Conservation (phyloP, 2,329 filamentous ascomycete genomes). For the Fusarium camptoceras region DNA sequence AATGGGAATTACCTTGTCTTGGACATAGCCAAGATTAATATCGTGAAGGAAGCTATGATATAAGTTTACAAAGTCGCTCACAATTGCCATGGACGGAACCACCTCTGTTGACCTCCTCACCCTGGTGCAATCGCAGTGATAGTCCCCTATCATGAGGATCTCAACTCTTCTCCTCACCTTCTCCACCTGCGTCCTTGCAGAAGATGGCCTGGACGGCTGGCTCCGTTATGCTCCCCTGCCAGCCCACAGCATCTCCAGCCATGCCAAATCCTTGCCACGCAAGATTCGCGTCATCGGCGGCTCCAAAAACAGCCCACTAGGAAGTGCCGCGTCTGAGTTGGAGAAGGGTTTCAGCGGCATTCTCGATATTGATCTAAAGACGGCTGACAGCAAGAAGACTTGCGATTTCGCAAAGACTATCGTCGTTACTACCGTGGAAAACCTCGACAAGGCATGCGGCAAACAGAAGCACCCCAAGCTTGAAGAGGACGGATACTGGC, state of each 20-base stretch:
- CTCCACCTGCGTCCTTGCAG: constrained; percentile 59
- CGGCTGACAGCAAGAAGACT: constrained; percentile 31
- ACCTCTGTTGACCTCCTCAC: neutral
- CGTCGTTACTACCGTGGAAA: constrained; percentile 19
- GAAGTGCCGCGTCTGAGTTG: constrained; percentile 69
- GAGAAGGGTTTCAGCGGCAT: constrained; percentile 68
- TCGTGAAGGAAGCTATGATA: constrained; percentile 11
- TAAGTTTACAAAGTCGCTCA: constrained; percentile 2
- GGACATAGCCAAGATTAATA: neutral
- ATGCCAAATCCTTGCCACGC: constrained; percentile 58
- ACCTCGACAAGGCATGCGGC: constrained; percentile 23
- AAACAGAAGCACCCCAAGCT: constrained; percentile 49
- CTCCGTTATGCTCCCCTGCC: constrained; percentile 70
- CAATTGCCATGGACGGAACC: no score
- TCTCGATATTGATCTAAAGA: constrained; percentile 61
- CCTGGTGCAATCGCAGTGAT: neutral
- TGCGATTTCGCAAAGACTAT: constrained; percentile 25
- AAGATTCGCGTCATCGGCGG: constrained; percentile 66
- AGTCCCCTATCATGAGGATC: constrained; percentile 15
- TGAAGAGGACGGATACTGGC: constrained; percentile 70
- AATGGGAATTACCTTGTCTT: constrained; percentile 17
- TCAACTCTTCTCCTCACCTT: constrained; percentile 34
- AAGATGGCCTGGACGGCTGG: constrained; percentile 73
- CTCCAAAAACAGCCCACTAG: constrained; percentile 66
- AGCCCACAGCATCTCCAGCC: constrained; percentile 43